A percentile compares a stretch with the other conserved stretches of the same genome.
phyloP scores from a whole-genome alignment of 441 rosid species.

The Hypseocharis bilobata region DNA sequence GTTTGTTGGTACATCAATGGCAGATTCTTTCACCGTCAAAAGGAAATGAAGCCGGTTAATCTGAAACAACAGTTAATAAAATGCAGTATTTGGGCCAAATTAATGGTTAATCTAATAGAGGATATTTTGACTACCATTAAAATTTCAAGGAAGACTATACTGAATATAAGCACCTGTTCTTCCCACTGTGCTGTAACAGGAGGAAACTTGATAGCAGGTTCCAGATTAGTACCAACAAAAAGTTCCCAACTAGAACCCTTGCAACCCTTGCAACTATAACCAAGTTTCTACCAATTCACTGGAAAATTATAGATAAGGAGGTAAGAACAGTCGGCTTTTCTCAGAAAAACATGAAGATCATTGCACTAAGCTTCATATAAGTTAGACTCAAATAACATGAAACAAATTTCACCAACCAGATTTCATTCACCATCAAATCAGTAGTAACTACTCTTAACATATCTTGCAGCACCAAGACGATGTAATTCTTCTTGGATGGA shows the following conservation, averaged over 20 bases:
- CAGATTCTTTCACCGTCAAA: conserved; percentile 87
- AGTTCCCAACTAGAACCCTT: conserved; percentile 89
- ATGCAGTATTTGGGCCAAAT: conserved; percentile 3
- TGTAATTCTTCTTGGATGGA: conserved; percentile 58
- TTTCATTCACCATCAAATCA: conserved; percentile 95
- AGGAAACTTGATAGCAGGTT: conserved; percentile 80
- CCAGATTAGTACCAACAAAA: conserved; percentile 78
- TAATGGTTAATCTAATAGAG: not conserved
- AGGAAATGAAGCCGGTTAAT: conserved; percentile 85
- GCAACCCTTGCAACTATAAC: conserved; percentile 71
- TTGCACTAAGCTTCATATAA: not conserved
- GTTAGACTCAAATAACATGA: conserved; percentile 6
- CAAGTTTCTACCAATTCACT: conserved; percentile 83
- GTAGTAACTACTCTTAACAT: conserved; percentile 91
- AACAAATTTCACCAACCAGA: conserved; percentile 55
- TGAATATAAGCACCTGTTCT: conserved; percentile 56
- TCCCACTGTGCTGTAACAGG: conserved; percentile 88
- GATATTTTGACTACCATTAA: not conserved
- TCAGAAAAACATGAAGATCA: conserved; percentile 5
- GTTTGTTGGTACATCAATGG: conserved; percentile 77
- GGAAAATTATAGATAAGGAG: conserved; percentile 18
- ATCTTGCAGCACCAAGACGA: conserved; percentile 81
- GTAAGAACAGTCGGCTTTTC: conserved; percentile 10
- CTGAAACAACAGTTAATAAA: conserved; percentile 32
- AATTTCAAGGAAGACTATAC: not conserved